These are phyloP conservation scores for Sclerotinia minor DNA, from an alignment of 2,329 filamentous ascomycete genomes.

Conservation along the genomic window DNA sequence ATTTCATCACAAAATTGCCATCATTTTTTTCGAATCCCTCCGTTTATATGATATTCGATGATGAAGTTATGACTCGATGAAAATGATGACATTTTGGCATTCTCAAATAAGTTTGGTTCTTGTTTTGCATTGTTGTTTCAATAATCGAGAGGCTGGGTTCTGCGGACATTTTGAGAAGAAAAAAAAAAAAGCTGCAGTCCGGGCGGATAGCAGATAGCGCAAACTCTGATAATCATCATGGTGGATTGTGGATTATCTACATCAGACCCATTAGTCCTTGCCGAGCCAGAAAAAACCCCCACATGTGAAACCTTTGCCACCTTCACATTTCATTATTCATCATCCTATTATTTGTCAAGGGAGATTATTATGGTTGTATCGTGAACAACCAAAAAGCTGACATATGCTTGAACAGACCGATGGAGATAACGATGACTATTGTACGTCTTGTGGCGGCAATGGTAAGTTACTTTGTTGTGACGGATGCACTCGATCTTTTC, in stretches of 20 bases:
- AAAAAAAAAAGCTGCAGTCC: conserved; percentile 29
- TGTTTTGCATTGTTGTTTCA: conserved; percentile 24
- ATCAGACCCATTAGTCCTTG: conserved; percentile 33
- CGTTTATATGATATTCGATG: background rate
- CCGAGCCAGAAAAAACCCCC: conserved; percentile 37
- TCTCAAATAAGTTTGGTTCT: conserved; percentile 4
- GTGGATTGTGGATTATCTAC: conserved; percentile 24
- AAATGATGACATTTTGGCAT: background rate
- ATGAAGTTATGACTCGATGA: background rate
- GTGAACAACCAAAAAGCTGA: conserved; percentile 31
- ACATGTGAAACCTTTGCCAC: conserved; percentile 32
- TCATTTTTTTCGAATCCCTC: background rate
- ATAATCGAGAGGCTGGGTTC: conserved; percentile 26
- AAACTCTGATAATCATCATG: conserved; percentile 35
- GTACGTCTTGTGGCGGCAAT: conserved; percentile 78
- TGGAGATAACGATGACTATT: conserved; percentile 86
- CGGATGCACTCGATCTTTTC: conserved; percentile 85
- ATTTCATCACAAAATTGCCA: background rate
- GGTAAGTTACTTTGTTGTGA: conserved; percentile 92
- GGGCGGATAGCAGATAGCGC: conserved; percentile 30
- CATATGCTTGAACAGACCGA: conserved; percentile 40
- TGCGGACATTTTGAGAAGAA: conserved; percentile 19
- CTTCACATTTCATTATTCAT: conserved; percentile 30
- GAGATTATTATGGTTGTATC: conserved; percentile 11
- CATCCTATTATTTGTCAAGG: conserved; percentile 27